phyloP scores from a whole-genome alignment of 495 filamentous ascomycete genomes.

The Parathielavia appendiculata region DNA sequence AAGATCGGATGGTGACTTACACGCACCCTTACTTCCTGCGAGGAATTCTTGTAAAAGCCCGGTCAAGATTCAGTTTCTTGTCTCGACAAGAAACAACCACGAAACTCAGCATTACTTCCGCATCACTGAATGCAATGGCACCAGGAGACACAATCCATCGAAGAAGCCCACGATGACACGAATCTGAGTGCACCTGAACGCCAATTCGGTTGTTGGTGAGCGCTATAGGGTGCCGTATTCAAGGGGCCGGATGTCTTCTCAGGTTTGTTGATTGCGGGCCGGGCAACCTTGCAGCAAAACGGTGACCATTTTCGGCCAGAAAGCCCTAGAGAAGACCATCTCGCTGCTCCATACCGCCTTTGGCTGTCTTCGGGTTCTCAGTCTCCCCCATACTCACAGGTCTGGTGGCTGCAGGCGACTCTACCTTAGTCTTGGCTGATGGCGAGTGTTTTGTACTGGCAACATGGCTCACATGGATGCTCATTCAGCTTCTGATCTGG shows the following conservation, averaged over 20 bases:
- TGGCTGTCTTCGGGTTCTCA: too few relatives aligned
- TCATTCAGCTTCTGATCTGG: too few relatives aligned
- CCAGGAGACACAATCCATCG: not conserved
- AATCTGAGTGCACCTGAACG: not conserved
- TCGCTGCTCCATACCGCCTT: too few relatives aligned
- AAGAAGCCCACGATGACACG: not conserved
- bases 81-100: not conserved
- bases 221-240: not conserved
- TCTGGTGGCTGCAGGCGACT: too few relatives aligned
- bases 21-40: not conserved
- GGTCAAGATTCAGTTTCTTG: not conserved
- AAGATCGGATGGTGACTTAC: not conserved
- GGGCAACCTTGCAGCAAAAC: not conserved
- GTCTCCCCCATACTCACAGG: too few relatives aligned
- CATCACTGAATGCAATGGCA: not conserved
- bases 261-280: too few relatives aligned
- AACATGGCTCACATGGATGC: too few relatives aligned
- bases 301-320: not conserved
- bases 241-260: not conserved
- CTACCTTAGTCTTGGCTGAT: too few relatives aligned
- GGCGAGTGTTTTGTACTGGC: too few relatives aligned
- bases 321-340: too few relatives aligned
- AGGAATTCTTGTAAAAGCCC: not conserved
- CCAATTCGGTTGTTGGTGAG: not conserved
- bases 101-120: not conserved